Evolutionary conservation across 108 stramenopile species (phyloP).

Genomic region (Nitzschia sp.): DNA sequence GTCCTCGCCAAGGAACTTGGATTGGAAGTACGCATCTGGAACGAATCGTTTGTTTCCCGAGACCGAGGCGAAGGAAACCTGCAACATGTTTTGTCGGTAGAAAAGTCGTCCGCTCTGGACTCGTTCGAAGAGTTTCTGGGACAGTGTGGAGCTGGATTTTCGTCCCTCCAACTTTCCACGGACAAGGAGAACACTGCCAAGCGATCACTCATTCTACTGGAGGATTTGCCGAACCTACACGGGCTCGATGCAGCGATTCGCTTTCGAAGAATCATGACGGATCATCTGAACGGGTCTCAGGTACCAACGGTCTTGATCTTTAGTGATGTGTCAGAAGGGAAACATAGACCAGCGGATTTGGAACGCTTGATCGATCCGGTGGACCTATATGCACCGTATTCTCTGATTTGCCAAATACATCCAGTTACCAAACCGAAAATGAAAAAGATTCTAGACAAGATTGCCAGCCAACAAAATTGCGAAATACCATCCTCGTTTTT

Average conservation of each 20-base stretch:
- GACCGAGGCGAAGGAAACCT: not conserved
- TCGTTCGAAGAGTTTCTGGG: constrained; percentile 80
- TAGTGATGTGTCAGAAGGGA: constrained; percentile 80
- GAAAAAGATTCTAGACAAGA: constrained; percentile 62
- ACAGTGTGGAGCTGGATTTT: constrained; percentile 52
- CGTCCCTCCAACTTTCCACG: constrained; percentile 30
- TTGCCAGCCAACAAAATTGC: constrained; percentile 42
- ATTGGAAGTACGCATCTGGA: constrained; percentile 57
- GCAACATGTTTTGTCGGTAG: constrained; percentile 26
- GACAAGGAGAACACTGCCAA: not conserved
- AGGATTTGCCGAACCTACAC: constrained; percentile 76
- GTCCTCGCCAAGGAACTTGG: constrained; percentile 62
- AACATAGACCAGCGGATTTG: constrained; percentile 75
- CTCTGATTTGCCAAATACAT: constrained; percentile 62
- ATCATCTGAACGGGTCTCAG: constrained; percentile 51
- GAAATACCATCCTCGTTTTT: constrained; percentile 23
- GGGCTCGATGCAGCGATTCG: constrained; percentile 42
- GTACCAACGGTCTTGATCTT: constrained; percentile 74
- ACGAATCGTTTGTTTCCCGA: constrained; percentile 57
- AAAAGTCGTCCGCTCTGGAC: constrained; percentile 43
- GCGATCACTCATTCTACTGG: constrained; percentile 61
- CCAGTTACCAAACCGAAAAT: constrained; percentile 75
- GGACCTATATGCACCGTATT: constrained; percentile 37
- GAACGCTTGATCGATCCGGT: constrained; percentile 58
- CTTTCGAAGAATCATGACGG: constrained; percentile 68